Percentiles rank a stretch among this genome's conserved stretches.
These are phyloP conservation scores for Flaveria ramosissima DNA, from an alignment of 129 eudicot genomes.

Conservation along the genomic window DNA sequence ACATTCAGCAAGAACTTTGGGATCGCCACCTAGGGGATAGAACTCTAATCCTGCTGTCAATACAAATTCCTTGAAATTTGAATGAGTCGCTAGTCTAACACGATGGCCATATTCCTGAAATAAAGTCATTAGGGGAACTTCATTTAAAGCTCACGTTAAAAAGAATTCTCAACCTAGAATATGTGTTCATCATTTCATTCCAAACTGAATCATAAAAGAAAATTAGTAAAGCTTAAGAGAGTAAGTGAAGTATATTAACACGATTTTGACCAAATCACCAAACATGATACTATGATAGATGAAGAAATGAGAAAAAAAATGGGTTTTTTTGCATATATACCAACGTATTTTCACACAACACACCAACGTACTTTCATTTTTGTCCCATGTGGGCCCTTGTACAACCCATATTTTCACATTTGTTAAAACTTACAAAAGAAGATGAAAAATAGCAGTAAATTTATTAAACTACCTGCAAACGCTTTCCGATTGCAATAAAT, in stretches of 20 bases:
- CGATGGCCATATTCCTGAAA: constrained; percentile 99
- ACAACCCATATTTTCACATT: constrained; percentile 22
- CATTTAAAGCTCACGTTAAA: background rate
- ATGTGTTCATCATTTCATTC: constrained; percentile 9
- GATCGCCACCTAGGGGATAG: constrained; percentile 99
- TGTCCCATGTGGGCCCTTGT: background rate
- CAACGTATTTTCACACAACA: background rate
- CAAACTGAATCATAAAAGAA: background rate
- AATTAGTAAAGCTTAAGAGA: background rate
- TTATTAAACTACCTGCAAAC: constrained; percentile 77
- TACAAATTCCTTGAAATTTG: constrained; percentile 95
- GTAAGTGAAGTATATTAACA: background rate
- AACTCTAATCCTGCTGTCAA: constrained; percentile 98
- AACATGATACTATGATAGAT: background rate
- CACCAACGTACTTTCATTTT: background rate
- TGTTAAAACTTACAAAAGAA: constrained; percentile 10
- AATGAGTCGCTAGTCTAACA: constrained; percentile 93
- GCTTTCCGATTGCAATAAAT: constrained; percentile 90
- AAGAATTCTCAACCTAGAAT: background rate
- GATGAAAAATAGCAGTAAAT: background rate
- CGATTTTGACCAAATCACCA: constrained; percentile 14
- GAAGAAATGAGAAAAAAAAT: background rate
- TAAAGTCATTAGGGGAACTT: constrained; percentile 22
- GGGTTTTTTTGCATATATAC: background rate
- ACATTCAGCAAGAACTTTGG: constrained; percentile 98